Percentiles rank a stretch among this genome's conserved stretches.
These are phyloP conservation scores for Mycena olivaceomarginata DNA, from an alignment of 768 basidiomycete species.

Conservation along the genomic window DNA sequence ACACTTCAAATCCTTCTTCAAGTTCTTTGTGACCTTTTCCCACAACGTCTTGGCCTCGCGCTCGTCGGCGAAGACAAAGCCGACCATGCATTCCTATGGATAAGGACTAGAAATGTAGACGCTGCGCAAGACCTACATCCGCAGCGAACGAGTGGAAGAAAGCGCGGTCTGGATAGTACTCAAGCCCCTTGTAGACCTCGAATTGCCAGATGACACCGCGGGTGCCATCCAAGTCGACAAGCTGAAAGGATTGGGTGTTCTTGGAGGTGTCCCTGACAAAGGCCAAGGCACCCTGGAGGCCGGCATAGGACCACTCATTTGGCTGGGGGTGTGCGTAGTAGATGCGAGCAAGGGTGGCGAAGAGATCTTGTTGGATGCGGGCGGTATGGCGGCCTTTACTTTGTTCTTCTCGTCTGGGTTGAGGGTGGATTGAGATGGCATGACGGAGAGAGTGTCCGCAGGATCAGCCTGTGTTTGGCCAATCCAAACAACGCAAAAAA, in stretches of 20 bases:
- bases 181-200: constrained; percentile 89
- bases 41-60: constrained; percentile 88
- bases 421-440: constrained; percentile 86
- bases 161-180: constrained; percentile 88
- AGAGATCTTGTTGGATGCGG: constrained; percentile 83
- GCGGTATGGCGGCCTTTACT: constrained; percentile 79
- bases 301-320: constrained; percentile 89
- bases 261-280: constrained; percentile 78
- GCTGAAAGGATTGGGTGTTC: constrained; percentile 77
- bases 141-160: constrained; percentile 96
- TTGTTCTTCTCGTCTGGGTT: constrained; percentile 85
- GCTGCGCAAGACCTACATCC: constrained; percentile 78
- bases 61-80: constrained; percentile 93
- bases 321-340: constrained; percentile 93
- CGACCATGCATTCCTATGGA: constrained; percentile 90
- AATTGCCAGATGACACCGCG: constrained; percentile 95
- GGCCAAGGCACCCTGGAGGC: constrained; percentile 90
- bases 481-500: too few relatives aligned
- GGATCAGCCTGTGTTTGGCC: too few relatives aligned
- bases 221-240: constrained; percentile 91
- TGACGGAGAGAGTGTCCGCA: constrained; percentile 51
- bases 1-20: constrained; percentile 79
- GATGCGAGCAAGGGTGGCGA: constrained; percentile 89
- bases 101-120: neutral
- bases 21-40: constrained; percentile 81